These are phyloP conservation scores for Pichia eremophila DNA, from an alignment of 805 yeast species.

Conservation along the genomic window DNA sequence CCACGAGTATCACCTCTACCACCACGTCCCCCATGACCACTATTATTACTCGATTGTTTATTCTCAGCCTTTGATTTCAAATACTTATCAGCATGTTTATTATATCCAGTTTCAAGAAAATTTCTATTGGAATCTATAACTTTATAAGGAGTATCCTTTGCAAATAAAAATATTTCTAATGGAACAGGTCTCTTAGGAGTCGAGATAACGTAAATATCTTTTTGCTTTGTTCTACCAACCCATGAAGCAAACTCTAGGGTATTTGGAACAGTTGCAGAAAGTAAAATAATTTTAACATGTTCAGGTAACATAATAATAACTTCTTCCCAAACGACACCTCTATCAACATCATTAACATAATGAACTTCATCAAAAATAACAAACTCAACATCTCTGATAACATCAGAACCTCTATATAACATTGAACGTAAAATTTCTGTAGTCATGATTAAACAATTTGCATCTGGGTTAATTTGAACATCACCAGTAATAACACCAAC, in stretches of 20 bases:
- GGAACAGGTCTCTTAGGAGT: slow-evolving; percentile 98
- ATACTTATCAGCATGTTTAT: slow-evolving; percentile 44
- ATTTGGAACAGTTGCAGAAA: slow-evolving; percentile 98
- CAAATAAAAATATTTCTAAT: slow-evolving; percentile 77
- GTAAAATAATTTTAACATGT: slow-evolving; percentile 85
- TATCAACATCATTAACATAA: slow-evolving; percentile 93
- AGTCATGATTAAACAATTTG: slow-evolving; percentile 97
- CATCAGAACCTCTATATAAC: slow-evolving; percentile 95
- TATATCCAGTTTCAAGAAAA: slow-evolving; percentile 58
- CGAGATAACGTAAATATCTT: slow-evolving; percentile 91
- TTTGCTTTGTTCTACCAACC: slow-evolving; percentile 96
- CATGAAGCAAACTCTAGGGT: slow-evolving; percentile 96
- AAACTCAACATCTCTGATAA: slow-evolving; percentile 98
- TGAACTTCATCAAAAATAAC: slow-evolving; percentile 97
- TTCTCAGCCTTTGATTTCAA: slow-evolving; percentile 32
- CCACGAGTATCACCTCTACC: slow-evolving; percentile 19
- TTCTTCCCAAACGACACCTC: slow-evolving; percentile 99
- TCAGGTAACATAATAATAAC: slow-evolving; percentile 93
- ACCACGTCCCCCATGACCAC: slow-evolving; percentile 24
- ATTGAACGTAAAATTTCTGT: slow-evolving; percentile 95
- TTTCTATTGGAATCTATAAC: slow-evolving; percentile 66
- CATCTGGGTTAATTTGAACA: slow-evolving; percentile 96
- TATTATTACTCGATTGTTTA: slow-evolving; percentile 17
- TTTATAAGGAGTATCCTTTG: slow-evolving; percentile 62
- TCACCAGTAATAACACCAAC: slow-evolving; percentile 99